Base-by-base conservation (phyloP, 1,139 yeast species). In the Pichia sp. region DNA sequence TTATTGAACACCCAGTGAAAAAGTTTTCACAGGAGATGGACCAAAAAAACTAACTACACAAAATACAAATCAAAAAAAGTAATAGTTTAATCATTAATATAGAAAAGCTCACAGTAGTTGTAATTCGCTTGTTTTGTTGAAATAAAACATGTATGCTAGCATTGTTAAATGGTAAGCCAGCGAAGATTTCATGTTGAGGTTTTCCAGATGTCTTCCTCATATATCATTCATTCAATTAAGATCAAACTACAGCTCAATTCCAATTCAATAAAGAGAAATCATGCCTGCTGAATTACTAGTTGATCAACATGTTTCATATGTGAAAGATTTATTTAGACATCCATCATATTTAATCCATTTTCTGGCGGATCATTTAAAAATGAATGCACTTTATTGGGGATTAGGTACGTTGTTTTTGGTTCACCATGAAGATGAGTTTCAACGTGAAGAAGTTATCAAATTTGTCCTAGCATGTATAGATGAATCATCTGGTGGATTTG, bases 331-430 rank as follows among this genome's bases (percentile, higher is more conserved):
- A 35, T 80, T 80, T 55, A 48, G 71, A 48, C 69, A 72, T 45
- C 68, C 71, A 26, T 74, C 79, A 47, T 82, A 77, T 51, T 75
- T 83, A 48, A 94, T 85, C 58, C 90, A 88, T 66, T 89, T 96
- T 94, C 68, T 90, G 48, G 79, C 89, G 25, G 97, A 94, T 60
- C 97, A 92, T 64, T 72, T 92, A 46, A 74, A 97, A 39, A 68
- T 92, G 73, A 88, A 86, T 60, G 98, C 98, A 7, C 72, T 94
- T 2, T 92, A 94, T 64, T 92, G 99, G 99, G 98, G 97, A 0
- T 70, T 88, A 7, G 82, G 85, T 16, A 88, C 97, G 0, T 68
- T 90, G 37, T 77, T 78, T 45, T 67, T 85, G 9, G 63, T 90
- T 69, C 73, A 75, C 39, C 70, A 81, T 1, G 68, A 73, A 24